Evolutionary conservation across 2,329 filamentous ascomycete species (phyloP).

Genomic region (Sclerotinia spermophila): DNA sequence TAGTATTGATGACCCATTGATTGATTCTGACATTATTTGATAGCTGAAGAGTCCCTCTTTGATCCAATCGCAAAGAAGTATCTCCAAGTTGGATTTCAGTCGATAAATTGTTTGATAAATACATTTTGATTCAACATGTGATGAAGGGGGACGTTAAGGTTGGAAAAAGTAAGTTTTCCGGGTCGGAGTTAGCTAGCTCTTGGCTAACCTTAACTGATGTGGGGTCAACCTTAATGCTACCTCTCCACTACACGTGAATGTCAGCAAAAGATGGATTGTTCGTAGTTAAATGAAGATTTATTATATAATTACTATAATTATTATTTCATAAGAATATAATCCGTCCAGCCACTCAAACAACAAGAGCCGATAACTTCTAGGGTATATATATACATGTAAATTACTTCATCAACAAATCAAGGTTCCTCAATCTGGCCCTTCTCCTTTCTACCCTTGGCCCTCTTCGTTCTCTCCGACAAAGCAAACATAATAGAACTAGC

Average conservation of each 20-base stretch:
- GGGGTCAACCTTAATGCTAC: not conserved
- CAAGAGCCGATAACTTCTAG: not conserved
- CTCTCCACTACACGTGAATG: not conserved
- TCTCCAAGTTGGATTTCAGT: not conserved
- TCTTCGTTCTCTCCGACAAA: constrained; percentile 21
- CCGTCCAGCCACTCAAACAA: not conserved
- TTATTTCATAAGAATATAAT: too few species aligned
- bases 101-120: not conserved
- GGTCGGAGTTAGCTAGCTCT: not conserved
- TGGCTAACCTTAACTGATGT: not conserved
- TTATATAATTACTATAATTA: not conserved
- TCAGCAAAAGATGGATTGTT: not conserved
- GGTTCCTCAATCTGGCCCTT: not conserved
- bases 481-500: constrained; percentile 38
- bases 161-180: not conserved
- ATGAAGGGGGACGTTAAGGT: not conserved
- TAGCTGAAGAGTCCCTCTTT: not conserved
- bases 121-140: constrained; percentile 1
- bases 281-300: not conserved
- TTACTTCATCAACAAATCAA: not conserved
- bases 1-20: not conserved
- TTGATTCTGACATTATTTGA: constrained; percentile 3
- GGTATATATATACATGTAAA: not conserved
- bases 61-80: not conserved
- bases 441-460: constrained; percentile 9